Evolutionary conservation across 2,329 filamentous ascomycete species (phyloP), one percentile per base, ranked within the genome.

Genomic region (Blastomyces gilchristii): DNA sequence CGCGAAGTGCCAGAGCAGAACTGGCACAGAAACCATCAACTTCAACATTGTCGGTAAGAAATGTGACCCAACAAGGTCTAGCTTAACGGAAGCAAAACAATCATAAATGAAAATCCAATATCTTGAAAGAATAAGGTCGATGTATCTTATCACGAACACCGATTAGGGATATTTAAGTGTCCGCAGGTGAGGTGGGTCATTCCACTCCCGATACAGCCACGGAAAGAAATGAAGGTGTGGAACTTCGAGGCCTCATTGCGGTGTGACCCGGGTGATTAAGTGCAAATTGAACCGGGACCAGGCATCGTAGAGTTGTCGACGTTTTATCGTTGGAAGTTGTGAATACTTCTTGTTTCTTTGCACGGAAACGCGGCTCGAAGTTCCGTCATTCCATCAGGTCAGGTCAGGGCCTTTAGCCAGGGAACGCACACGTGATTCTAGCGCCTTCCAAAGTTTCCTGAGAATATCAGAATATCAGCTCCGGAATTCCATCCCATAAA

Each of bases 1-100:
- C 56, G 69, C 65, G 31, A 73, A 45, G 18, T 25, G 54, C 39
- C 52, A 52, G 47, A 53, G 34, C 60, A 62, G 28, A 50, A 58
- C 47, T 28, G 18, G 31, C 43, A 47, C 43, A 16, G n/a, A 28
- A 50, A 28, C 12, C 9, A 2, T 12, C 28, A 18, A 58, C 16
- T n/a, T 39, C 28, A 25, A 31, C 50, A 58, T 49, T 39, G 8
- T 58, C 39, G 14, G 37, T 39, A 16, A n/a, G 41, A 25, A 34
- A 22, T 18, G 22, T 6, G 14, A n/a, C 22, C 25, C n/a, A 12
- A 18, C 1, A 37, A 28, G 18, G 14, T 39, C 14, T 49, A 59
- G 11, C 2, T 22, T 14, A 49, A 25, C 31, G 11, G 6, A 37
- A 37, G 52, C 16, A 37, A 37, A 5, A 9, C 31, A 8, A 16